Evolutionary conservation across 2,329 filamentous ascomycete genomes (phyloP).

Genomic region (Dothistroma pini): DNA sequence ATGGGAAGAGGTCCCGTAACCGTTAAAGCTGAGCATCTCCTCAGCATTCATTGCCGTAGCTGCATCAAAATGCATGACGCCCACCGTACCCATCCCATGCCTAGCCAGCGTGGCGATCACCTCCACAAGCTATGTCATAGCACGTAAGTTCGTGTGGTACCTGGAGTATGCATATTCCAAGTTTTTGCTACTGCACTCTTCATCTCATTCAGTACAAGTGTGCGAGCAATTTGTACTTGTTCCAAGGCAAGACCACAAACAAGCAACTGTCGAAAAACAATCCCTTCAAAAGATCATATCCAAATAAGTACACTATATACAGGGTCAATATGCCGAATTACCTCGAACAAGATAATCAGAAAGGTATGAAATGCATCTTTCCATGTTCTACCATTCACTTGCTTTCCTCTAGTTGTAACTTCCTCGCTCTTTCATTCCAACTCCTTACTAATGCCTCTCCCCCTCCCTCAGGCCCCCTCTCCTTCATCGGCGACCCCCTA

Average conservation of each 20-base stretch:
- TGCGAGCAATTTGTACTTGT: neutral
- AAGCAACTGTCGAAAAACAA: neutral
- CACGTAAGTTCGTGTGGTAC: slow-evolving; percentile 1
- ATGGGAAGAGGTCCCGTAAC: too few species aligned
- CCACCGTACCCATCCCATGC: neutral
- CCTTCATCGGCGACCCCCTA: slow-evolving; percentile 33
- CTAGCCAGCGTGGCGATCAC: neutral
- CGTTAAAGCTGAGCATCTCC: neutral
- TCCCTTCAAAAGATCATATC: neutral
- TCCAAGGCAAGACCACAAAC: neutral
- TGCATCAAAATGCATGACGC: neutral
- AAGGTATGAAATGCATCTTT: neutral
- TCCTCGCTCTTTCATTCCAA: neutral
- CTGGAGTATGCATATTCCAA: neutral
- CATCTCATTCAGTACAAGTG: neutral
- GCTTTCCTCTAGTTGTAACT: neutral
- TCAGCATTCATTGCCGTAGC: neutral
- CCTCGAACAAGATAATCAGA: neutral
- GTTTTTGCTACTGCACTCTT: neutral
- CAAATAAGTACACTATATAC: neutral
- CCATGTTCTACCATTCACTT: neutral
- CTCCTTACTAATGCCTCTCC: neutral
- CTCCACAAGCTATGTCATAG: slow-evolving; percentile 5
- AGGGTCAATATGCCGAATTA: neutral
- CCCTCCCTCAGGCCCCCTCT: slow-evolving; percentile 28